Evolutionary conservation across 2,329 filamentous ascomycete species (phyloP).

Genomic region (Talaromyces sp.): DNA sequence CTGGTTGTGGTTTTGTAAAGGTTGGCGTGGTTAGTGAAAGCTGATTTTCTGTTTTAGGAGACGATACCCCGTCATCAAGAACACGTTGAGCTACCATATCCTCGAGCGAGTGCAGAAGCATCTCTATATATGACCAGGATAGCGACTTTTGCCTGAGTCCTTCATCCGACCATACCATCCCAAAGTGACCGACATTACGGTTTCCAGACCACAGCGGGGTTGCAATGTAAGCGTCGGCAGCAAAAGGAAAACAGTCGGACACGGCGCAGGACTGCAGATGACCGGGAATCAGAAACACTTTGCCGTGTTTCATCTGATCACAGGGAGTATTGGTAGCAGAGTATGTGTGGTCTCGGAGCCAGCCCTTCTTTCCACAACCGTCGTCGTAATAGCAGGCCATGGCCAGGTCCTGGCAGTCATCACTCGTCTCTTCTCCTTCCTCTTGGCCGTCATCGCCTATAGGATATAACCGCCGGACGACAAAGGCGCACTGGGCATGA

Average conservation of each 20-base stretch:
- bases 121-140: slow-evolving; percentile 62
- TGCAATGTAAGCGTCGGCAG: slow-evolving; percentile 61
- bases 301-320: slow-evolving; percentile 65
- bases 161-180: slow-evolving; percentile 63
- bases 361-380: slow-evolving; percentile 46
- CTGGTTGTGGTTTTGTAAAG: slow-evolving; percentile 28
- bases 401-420: slow-evolving; percentile 59
- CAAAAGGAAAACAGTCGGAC: slow-evolving; percentile 51
- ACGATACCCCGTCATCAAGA: slow-evolving; percentile 47
- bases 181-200: slow-evolving; percentile 60
- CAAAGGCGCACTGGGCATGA: slow-evolving; percentile 62
- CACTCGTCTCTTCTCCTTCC: slow-evolving; percentile 51
- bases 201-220: slow-evolving; percentile 60
- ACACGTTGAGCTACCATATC: slow-evolving; percentile 58
- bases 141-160: slow-evolving; percentile 51
- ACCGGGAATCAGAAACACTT: slow-evolving; percentile 63
- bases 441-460: slow-evolving; percentile 52
- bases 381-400: slow-evolving; percentile 62
- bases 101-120: slow-evolving; percentile 63
- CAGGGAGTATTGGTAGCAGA: slow-evolving; percentile 60
- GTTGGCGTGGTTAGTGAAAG: slow-evolving; percentile 14
- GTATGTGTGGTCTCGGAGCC: slow-evolving; percentile 58
- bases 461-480: slow-evolving; percentile 35
- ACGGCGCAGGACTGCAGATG: slow-evolving; percentile 52
- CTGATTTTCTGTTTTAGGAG: slow-evolving; percentile 25